These are phyloP conservation scores for Amauroascus verrucosus DNA, from an alignment of 2,329 filamentous ascomycete species.

Conservation along the genomic window DNA sequence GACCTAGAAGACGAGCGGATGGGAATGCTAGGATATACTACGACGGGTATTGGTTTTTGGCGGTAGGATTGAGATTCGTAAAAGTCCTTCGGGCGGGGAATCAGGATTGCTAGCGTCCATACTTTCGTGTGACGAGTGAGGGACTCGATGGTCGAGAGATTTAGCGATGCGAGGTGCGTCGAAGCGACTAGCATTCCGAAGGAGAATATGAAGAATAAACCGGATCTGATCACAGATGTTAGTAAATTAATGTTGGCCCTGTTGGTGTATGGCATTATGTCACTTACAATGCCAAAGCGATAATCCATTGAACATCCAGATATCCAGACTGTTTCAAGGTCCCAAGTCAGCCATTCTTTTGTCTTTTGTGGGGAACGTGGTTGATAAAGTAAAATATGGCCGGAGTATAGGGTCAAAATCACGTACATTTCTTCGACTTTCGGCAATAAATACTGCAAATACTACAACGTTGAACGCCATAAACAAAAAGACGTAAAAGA, in stretches of 20 bases:
- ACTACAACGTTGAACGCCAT: constrained; percentile 55
- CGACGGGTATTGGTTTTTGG: constrained; percentile 29
- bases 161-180: constrained; percentile 57
- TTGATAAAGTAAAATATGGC: not conserved
- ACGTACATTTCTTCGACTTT: constrained; percentile 41
- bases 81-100: constrained; percentile 42
- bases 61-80: constrained; percentile 29
- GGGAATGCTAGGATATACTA: constrained; percentile 25
- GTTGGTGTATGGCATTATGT: not conserved
- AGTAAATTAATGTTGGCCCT: not conserved
- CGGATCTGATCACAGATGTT: constrained; percentile 35
- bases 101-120: constrained; percentile 63
- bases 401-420: not conserved
- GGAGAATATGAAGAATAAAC: constrained; percentile 71
- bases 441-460: constrained; percentile 53
- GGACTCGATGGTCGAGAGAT: constrained; percentile 77
- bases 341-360: constrained; percentile 5
- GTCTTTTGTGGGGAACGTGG: not conserved
- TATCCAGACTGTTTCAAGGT: constrained; percentile 23
- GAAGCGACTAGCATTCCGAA: constrained; percentile 66
- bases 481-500: constrained; percentile 59
- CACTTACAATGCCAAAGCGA: constrained; percentile 51
- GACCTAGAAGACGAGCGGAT: constrained; percentile 13
- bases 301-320: constrained; percentile 54
- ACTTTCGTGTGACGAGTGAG: constrained; percentile 52